Percentiles rank a stretch among this genome's conserved stretches.
Evolutionary conservation across 2,329 filamentous ascomycete genomes (phyloP).

Genomic region (Talaromyces amestolkiae): DNA sequence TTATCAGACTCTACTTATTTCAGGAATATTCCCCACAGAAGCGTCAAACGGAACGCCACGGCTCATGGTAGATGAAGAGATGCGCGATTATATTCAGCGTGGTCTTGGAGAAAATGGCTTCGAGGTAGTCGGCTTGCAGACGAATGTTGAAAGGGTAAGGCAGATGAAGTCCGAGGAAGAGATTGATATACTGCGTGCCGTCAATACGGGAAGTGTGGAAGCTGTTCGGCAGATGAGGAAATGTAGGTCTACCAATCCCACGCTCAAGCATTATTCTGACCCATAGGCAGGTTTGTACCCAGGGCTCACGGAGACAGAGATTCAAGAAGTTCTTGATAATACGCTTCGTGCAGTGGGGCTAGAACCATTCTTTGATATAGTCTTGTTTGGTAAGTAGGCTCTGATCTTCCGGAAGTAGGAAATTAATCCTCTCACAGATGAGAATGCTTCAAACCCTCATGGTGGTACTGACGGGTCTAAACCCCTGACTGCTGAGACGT

Average conservation of each 20-base stretch:
- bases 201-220: slow-evolving; percentile 63
- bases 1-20: slow-evolving; percentile 54
- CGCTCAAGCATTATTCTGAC: not conserved
- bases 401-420: not conserved
- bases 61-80: slow-evolving; percentile 66
- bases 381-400: slow-evolving; percentile 52
- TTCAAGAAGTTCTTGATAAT: slow-evolving; percentile 55
- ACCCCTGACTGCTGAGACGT: slow-evolving; percentile 53
- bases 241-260: slow-evolving; percentile 22
- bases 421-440: slow-evolving; percentile 24
- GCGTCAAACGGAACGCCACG: slow-evolving; percentile 25
- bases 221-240: slow-evolving; percentile 58
- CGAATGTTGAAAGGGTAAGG: slow-evolving; percentile 57
- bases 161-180: slow-evolving; percentile 59
- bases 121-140: slow-evolving; percentile 53
- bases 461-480: slow-evolving; percentile 47
- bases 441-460: slow-evolving; percentile 42
- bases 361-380: slow-evolving; percentile 62
- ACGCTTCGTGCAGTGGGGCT: slow-evolving; percentile 56
- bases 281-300: slow-evolving; percentile 49
- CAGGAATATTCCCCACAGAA: slow-evolving; percentile 38
- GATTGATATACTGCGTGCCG: slow-evolving; percentile 57
- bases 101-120: slow-evolving; percentile 56
- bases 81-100: slow-evolving; percentile 61
- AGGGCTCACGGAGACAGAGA: slow-evolving; percentile 58